A percentile compares a stretch with the other conserved stretches of the same genome.
Conservation (phyloP, 1,284 basidiomycete species). For the Ceratorhiza oryzae-sativae region DNA sequence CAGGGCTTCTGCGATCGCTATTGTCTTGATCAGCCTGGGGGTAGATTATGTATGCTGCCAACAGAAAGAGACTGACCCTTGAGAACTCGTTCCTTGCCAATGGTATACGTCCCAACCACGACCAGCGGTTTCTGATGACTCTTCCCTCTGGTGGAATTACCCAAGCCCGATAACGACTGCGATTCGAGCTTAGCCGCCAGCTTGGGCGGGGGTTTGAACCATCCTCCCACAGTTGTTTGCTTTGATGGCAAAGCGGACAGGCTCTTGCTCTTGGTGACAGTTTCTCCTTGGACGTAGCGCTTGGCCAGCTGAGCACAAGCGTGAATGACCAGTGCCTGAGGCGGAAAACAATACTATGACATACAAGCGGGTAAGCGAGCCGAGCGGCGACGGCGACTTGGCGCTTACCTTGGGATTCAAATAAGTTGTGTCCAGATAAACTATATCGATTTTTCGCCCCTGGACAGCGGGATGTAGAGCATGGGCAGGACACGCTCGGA, state of each 20-base stretch:
- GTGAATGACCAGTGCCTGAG: slow-evolving; percentile 89
- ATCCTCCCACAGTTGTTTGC: background rate
- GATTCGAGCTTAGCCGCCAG: slow-evolving; percentile 1
- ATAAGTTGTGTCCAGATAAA: slow-evolving; percentile 98
- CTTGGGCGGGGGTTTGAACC: slow-evolving; percentile 21
- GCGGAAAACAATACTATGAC: slow-evolving; percentile 87
- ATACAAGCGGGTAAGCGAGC: background rate
- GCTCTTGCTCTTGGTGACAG: slow-evolving; percentile 6
- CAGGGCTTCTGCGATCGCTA: slow-evolving; percentile 85
- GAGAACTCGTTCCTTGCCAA: slow-evolving; percentile 96
- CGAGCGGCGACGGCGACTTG: too few species aligned
- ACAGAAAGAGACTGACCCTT: slow-evolving; percentile 65
- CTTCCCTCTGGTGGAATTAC: background rate
- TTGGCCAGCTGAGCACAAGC: slow-evolving; percentile 88
- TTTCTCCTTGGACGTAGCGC: slow-evolving; percentile 57
- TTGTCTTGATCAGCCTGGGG: background rate
- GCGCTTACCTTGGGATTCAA: slow-evolving; percentile 77
- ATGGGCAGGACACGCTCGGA: slow-evolving; percentile 85
- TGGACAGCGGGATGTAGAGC: slow-evolving; percentile 81
- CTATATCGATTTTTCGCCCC: slow-evolving; percentile 80
- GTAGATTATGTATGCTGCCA: background rate
- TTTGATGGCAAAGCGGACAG: slow-evolving; percentile 19
- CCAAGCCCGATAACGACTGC: background rate
- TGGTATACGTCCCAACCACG: slow-evolving; percentile 93
- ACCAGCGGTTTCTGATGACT: slow-evolving; percentile 60